Conservation (phyloP, 768 basidiomycete genomes). For the Tephrocybe sp. region DNA sequence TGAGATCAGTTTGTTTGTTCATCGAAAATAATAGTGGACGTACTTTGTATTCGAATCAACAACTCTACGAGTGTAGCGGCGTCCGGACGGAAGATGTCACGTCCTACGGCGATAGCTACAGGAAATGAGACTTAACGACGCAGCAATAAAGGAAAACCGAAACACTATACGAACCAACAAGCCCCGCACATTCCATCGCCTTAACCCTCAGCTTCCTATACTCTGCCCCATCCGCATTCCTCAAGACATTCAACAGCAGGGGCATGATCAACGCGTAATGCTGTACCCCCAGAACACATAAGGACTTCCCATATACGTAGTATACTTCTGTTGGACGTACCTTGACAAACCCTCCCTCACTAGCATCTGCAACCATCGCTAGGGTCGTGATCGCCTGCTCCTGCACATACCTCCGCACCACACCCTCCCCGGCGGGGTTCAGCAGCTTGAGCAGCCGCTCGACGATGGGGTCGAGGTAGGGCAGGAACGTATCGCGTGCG, state of each 20-base stretch:
- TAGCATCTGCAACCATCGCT: conserved; percentile 88
- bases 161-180: conserved; percentile 62
- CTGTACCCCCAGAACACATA: conserved; percentile 38
- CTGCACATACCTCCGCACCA: conserved; percentile 64
- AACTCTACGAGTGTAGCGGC: conserved; percentile 69
- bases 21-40: conserved; percentile 14
- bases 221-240: conserved; percentile 66
- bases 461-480: conserved; percentile 81
- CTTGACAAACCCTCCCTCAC: conserved; percentile 76
- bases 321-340: conserved; percentile 29
- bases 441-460: conserved; percentile 68
- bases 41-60: conserved; percentile 78
- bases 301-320: neutral
- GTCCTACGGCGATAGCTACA: conserved; percentile 83
- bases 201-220: conserved; percentile 73
- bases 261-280: conserved; percentile 84
- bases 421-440: conserved; percentile 45
- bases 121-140: neutral
- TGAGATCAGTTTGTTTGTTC: neutral
- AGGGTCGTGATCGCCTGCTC: conserved; percentile 88
- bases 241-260: conserved; percentile 70
- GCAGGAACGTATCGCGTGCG: conserved; percentile 66
- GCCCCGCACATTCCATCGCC: conserved; percentile 89
- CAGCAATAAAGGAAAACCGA: neutral
- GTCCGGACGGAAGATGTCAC: conserved; percentile 76